phyloP scores from a whole-genome alignment of 2,329 filamentous ascomycete species.

The Thelonectria discophora region DNA sequence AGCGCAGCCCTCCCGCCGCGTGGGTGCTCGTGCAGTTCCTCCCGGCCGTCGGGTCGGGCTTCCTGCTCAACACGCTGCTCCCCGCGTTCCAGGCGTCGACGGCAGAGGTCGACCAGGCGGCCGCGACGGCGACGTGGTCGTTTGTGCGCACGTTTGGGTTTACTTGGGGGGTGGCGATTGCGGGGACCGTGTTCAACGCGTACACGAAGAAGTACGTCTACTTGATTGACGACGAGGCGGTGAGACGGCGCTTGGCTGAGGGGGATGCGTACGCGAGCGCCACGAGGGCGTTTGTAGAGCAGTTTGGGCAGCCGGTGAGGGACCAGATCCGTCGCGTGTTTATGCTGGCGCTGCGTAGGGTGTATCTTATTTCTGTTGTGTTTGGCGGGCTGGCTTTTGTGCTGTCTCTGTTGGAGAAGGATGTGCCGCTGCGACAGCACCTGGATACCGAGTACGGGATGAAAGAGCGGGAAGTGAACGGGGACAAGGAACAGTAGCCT shows the following conservation, averaged over 20 bases:
- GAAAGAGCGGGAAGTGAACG: slow-evolving; percentile 23
- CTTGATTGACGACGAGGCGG: slow-evolving; percentile 32
- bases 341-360: slow-evolving; percentile 33
- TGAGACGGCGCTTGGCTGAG: slow-evolving; percentile 26
- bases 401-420: slow-evolving; percentile 39
- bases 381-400: slow-evolving; percentile 36
- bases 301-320: slow-evolving; percentile 30
- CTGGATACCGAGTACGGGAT: slow-evolving; percentile 44
- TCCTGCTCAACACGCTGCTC: slow-evolving; percentile 53
- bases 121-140: slow-evolving; percentile 49
- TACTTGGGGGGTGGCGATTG: slow-evolving; percentile 57
- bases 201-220: slow-evolving; percentile 35
- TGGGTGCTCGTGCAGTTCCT: slow-evolving; percentile 55
- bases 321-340: slow-evolving; percentile 41
- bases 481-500: slow-evolving; percentile 1
- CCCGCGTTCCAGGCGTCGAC: slow-evolving; percentile 53
- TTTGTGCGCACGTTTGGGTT: slow-evolving; percentile 57
- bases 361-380: slow-evolving; percentile 36
- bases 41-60: slow-evolving; percentile 51
- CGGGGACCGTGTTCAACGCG: slow-evolving; percentile 52
- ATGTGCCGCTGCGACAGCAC: slow-evolving; percentile 39
- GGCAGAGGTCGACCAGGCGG: slow-evolving; percentile 47
- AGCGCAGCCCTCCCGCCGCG: slow-evolving; percentile 42
- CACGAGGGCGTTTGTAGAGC: slow-evolving; percentile 36
- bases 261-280: slow-evolving; percentile 44